phyloP scores from a whole-genome alignment of 805 yeast genomes.

The Yarrowia deformans region DNA sequence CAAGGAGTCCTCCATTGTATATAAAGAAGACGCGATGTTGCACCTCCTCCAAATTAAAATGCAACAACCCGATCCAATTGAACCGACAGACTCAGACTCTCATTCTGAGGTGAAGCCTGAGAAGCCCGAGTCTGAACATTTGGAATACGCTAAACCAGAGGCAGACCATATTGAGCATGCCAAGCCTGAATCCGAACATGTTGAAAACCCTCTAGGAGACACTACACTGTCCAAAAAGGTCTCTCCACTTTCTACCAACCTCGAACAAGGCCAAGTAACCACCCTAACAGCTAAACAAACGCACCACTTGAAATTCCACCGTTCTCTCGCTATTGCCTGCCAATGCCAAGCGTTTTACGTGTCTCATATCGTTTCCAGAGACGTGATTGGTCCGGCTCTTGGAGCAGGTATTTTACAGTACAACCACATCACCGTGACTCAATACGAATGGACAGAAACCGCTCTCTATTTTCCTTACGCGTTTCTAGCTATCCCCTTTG shows the following conservation, averaged over 20 bases:
- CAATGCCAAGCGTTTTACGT: slow-evolving; percentile 13
- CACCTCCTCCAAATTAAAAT: too few species aligned
- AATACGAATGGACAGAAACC: slow-evolving; percentile 12
- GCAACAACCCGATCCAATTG: neutral
- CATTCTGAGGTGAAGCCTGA: neutral
- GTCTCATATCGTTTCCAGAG: slow-evolving; percentile 11
- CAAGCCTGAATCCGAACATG: neutral
- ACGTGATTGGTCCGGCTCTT: slow-evolving; percentile 21
- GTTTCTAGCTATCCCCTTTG: slow-evolving; percentile 4
- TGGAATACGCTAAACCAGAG: neutral
- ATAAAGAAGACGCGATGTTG: neutral
- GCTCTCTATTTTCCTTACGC: slow-evolving; percentile 12
- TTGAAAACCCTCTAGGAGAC: neutral
- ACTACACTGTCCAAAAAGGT: neutral
- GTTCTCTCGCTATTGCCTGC: slow-evolving; percentile 4
- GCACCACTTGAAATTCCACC: slow-evolving; percentile 6
- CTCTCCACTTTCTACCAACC: neutral
- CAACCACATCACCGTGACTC: slow-evolving; percentile 10
- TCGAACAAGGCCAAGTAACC: neutral
- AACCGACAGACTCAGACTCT: slow-evolving; percentile 1
- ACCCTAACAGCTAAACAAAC: neutral
- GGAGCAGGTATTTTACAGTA: slow-evolving; percentile 7
- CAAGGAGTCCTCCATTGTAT: too few species aligned
- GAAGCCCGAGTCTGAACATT: neutral
- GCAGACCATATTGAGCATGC: neutral